Evolutionary conservation across 2,329 filamentous ascomycete species (phyloP).

Genomic region (Aspergillus fructus): DNA sequence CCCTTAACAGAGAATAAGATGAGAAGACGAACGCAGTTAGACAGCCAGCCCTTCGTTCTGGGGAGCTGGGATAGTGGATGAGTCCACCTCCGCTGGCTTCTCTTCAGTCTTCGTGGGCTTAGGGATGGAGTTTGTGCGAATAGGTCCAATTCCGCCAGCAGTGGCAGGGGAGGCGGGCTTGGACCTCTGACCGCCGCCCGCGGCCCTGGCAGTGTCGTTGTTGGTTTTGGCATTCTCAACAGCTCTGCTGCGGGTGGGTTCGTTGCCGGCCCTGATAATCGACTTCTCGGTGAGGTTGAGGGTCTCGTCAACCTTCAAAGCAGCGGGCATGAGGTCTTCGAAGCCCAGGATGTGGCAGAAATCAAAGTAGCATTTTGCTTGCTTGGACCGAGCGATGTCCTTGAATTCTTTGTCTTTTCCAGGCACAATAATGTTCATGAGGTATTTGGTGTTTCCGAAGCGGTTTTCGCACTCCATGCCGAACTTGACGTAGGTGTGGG

Average conservation of each 20-base stretch:
- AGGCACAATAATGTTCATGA: slow-evolving; percentile 80
- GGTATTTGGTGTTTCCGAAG: slow-evolving; percentile 90
- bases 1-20: neutral
- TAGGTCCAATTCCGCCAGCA: slow-evolving; percentile 30
- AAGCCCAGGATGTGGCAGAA: slow-evolving; percentile 66
- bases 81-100: slow-evolving; percentile 23
- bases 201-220: slow-evolving; percentile 36
- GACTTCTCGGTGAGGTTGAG: slow-evolving; percentile 42
- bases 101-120: slow-evolving; percentile 23
- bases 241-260: slow-evolving; percentile 23
- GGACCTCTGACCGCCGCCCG: slow-evolving; percentile 26
- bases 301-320: slow-evolving; percentile 63
- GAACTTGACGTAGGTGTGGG: slow-evolving; percentile 69
- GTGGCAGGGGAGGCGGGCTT: slow-evolving; percentile 24
- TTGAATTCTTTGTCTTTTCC: slow-evolving; percentile 70
- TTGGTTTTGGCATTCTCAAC: slow-evolving; percentile 35
- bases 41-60: slow-evolving; percentile 25
- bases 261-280: slow-evolving; percentile 14
- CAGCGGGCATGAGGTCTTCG: slow-evolving; percentile 62
- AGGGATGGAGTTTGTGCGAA: slow-evolving; percentile 34
- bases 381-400: slow-evolving; percentile 50
- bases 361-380: slow-evolving; percentile 69
- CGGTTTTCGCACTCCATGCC: slow-evolving; percentile 79
- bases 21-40: slow-evolving; percentile 8
- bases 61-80: slow-evolving; percentile 17